A percentile compares a stretch with the other conserved stretches of the same genome.
These are phyloP conservation scores for Picocystis sp. DNA, from an alignment of 163 green algal species.

Conservation along the genomic window DNA sequence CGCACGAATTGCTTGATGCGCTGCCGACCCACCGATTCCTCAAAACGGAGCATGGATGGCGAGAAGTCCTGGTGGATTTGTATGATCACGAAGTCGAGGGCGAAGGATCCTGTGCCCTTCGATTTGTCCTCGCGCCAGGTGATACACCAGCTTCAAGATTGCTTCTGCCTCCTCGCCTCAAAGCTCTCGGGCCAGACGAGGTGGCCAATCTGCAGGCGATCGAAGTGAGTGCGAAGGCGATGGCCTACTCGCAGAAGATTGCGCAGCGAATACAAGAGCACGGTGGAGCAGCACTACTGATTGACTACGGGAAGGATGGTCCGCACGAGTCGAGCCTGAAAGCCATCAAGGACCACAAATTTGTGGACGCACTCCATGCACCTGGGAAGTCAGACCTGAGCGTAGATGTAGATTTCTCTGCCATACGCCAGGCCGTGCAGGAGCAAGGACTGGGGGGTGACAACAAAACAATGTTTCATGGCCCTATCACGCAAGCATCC, in stretches of 20 bases:
- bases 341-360: constrained; percentile 67
- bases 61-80: constrained; percentile 71
- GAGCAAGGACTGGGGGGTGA: constrained; percentile 8
- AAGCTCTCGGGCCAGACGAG: constrained; percentile 19
- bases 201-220: constrained; percentile 11
- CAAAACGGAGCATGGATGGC: constrained; percentile 40
- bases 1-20: constrained; percentile 95
- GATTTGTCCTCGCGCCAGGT: constrained; percentile 67
- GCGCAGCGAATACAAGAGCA: constrained; percentile 39
- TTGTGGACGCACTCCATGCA: constrained; percentile 48
- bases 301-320: constrained; percentile 81
- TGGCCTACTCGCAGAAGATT: constrained; percentile 45
- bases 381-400: constrained; percentile 72
- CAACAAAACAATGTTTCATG: too few relatives aligned
- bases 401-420: constrained; percentile 79
- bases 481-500: too few relatives aligned
- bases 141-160: constrained; percentile 51
- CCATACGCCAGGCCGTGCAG: constrained; percentile 34
- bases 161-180: constrained; percentile 44
- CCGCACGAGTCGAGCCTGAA: constrained; percentile 34
- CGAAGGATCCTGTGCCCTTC: constrained; percentile 26
- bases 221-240: constrained; percentile 27
- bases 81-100: constrained; percentile 9
- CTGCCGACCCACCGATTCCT: constrained; percentile 89
- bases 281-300: constrained; percentile 70